phyloP scores from a whole-genome alignment of 139 green algal genomes.

The Chlamydomonas sp. region DNA sequence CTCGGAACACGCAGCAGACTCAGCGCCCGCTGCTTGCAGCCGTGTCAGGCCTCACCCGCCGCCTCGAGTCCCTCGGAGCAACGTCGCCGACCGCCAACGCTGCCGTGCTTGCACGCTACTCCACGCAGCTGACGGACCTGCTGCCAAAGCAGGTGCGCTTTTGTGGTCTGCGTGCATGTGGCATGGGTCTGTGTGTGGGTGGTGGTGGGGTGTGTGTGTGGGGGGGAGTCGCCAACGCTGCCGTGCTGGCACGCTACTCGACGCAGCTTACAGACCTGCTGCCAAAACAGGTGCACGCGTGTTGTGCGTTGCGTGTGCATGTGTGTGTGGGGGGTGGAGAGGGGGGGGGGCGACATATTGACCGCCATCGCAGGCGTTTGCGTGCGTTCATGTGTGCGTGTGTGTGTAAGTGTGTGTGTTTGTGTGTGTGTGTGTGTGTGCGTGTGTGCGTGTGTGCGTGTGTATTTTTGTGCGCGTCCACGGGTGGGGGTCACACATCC shows the following conservation, averaged over 20 bases:
- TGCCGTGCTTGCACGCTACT: conserved; percentile 19
- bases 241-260: conserved; percentile 21
- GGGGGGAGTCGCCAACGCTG: conserved; percentile 12
- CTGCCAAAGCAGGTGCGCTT: conserved; percentile 36
- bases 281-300: conserved; percentile 32
- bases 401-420: no score
- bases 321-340: no score
- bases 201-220: no score
- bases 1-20: no score
- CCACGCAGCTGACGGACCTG: conserved; percentile 29
- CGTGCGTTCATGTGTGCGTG: no score
- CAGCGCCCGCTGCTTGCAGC: conserved; percentile 15
- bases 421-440: no score
- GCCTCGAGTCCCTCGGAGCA: conserved; percentile 21
- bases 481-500: no score
- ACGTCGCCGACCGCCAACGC: conserved; percentile 11
- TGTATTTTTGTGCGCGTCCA: no score
- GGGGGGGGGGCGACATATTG: no score
- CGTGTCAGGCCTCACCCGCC: conserved; percentile 17
- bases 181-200: not conserved
- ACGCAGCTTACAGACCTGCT: conserved; percentile 30
- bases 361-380: no score
- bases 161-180: conserved; percentile 1
- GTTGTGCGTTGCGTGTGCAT: not conserved
- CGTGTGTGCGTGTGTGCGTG: no score